Conservation (phyloP, 169 alveolate genomes). For the Plasmodium cynomolgi region DNA sequence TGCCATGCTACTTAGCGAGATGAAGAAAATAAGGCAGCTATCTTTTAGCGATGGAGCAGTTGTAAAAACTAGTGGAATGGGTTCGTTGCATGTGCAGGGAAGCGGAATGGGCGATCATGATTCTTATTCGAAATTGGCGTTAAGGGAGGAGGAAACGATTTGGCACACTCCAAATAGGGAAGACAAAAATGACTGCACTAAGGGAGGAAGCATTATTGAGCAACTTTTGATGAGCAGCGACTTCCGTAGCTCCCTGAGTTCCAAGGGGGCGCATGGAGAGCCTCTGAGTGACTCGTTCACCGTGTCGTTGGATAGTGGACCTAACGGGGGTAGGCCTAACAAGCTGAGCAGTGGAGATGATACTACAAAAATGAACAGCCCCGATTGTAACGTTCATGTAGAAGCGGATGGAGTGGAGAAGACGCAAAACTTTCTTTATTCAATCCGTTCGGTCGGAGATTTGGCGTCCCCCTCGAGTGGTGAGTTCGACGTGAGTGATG, state of each 20-base stretch:
- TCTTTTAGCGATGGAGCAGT: conserved; percentile 18
- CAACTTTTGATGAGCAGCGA: background rate
- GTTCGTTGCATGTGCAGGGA: background rate
- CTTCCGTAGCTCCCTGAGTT: background rate
- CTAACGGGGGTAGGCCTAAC: background rate
- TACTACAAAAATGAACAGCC: background rate
- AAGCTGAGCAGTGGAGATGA: background rate
- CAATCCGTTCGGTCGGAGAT: background rate
- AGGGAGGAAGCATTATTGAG: background rate
- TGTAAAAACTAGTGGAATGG: background rate
- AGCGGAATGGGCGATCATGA: background rate
- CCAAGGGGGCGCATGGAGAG: background rate
- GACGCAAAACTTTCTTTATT: background rate
- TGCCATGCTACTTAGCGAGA: background rate
- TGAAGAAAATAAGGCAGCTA: background rate
- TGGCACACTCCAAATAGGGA: background rate
- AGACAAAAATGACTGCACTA: background rate
- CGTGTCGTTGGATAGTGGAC: background rate
- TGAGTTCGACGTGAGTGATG: background rate
- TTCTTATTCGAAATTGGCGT: background rate
- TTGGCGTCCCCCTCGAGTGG: background rate
- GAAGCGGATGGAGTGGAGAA: background rate
- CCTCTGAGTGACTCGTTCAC: background rate
- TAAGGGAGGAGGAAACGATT: background rate
- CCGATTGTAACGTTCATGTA: background rate